These are phyloP conservation scores for Aurantiochytrium sp. DNA, from an alignment of 108 stramenopile species.

Conservation along the genomic window DNA sequence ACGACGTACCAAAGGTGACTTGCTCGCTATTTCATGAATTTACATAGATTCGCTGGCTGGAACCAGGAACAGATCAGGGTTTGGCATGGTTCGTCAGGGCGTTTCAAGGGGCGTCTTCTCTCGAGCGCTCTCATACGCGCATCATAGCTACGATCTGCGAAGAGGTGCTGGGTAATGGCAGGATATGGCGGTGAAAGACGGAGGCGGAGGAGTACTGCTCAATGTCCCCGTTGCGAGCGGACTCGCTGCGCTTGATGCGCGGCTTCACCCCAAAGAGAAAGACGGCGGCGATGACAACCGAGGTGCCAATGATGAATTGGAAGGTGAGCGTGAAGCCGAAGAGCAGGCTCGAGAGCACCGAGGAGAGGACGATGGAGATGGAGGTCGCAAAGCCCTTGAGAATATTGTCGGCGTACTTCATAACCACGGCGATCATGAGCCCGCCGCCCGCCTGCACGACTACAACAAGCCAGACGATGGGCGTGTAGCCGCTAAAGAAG, in stretches of 20 bases:
- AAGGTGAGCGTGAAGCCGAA: slow-evolving; percentile 28
- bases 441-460: slow-evolving; percentile 52
- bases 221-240: background rate
- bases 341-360: slow-evolving; percentile 35
- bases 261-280: slow-evolving; percentile 2
- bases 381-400: slow-evolving; percentile 62
- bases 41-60: too few species aligned
- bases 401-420: slow-evolving; percentile 61
- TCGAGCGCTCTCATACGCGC: background rate
- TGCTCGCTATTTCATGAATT: too few species aligned
- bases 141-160: background rate
- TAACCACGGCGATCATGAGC: slow-evolving; percentile 56
- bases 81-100: background rate
- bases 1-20: too few species aligned
- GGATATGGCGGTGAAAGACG: background rate
- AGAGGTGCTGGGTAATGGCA: background rate
- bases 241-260: background rate
- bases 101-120: too few species aligned
- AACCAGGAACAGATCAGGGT: background rate
- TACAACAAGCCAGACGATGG: slow-evolving; percentile 48
- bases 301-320: background rate
- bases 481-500: slow-evolving; percentile 48
- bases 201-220: background rate
- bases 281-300: background rate
- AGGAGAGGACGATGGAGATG: slow-evolving; percentile 50